A percentile compares a stretch with the other conserved stretches of the same genome.
Evolutionary conservation across 2,329 filamentous ascomycete species (phyloP).

Genomic region (Monilinia laxa): DNA sequence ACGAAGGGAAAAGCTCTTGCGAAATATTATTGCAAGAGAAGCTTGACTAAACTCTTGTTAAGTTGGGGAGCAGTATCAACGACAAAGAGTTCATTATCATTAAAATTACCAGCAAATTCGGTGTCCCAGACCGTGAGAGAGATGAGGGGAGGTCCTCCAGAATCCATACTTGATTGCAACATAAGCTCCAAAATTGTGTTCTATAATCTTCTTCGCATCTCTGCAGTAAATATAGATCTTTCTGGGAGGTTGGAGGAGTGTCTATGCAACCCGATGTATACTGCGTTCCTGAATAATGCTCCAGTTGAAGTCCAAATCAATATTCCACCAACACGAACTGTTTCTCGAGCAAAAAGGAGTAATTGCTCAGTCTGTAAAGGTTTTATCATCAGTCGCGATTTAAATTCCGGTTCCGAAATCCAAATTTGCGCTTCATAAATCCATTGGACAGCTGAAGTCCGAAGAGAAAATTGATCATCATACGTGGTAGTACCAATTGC

Average conservation of each 20-base stretch:
- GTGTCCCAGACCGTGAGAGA: conserved; percentile 49
- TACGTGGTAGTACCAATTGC: conserved; percentile 55
- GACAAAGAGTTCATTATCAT: conserved; percentile 49
- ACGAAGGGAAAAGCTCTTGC: conserved; percentile 46
- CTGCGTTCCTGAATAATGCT: conserved; percentile 46
- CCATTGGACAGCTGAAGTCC: conserved; percentile 53
- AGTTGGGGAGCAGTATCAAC: conserved; percentile 41
- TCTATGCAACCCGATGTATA: conserved; percentile 53
- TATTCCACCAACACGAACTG: conserved; percentile 45
- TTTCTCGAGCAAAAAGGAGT: conserved; percentile 47
- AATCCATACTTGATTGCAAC: conserved; percentile 47
- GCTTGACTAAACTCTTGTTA: conserved; percentile 44
- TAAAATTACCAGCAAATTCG: conserved; percentile 49
- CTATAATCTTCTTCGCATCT: conserved; percentile 54
- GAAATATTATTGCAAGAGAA: conserved; percentile 46
- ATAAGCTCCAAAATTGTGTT: conserved; percentile 52
- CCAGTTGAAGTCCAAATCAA: conserved; percentile 51
- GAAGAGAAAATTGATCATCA: conserved; percentile 52
- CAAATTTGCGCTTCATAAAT: conserved; percentile 57
- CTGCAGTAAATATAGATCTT: conserved; percentile 42
- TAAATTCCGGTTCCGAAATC: conserved; percentile 54
- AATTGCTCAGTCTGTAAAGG: conserved; percentile 53
- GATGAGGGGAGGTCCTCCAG: conserved; percentile 48
- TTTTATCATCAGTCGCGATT: conserved; percentile 50
- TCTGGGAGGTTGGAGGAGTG: conserved; percentile 47